These are phyloP conservation scores for Phytopythium boreale DNA, from an alignment of 352 stramenopile species.

Conservation along the genomic window DNA sequence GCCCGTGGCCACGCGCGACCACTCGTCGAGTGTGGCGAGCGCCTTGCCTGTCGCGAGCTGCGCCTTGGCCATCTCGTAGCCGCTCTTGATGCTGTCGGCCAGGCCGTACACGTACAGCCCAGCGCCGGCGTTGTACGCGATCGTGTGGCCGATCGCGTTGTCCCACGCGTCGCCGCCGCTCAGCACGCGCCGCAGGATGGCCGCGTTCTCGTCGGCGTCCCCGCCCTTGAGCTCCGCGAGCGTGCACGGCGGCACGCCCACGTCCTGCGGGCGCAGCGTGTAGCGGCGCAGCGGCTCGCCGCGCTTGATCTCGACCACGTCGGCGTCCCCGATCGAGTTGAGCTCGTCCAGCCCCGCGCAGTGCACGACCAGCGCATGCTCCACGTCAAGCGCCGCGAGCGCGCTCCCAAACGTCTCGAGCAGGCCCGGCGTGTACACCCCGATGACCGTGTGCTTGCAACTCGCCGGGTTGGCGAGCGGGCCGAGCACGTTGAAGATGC, in stretches of 20 bases:
- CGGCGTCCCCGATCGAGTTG: conserved; percentile 90
- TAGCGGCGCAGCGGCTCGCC: conserved; percentile 44
- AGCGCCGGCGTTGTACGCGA: conserved; percentile 97
- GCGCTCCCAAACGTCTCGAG: conserved; percentile 84
- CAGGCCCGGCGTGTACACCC: conserved; percentile 95
- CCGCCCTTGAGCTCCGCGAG: conserved; percentile 95
- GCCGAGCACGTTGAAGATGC: conserved; percentile 98
- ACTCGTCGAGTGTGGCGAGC: conserved; percentile 63
- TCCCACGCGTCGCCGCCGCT: conserved; percentile 83
- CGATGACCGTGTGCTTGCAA: conserved; percentile 96
- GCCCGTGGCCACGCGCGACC: conserved; percentile 48
- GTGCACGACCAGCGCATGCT: conserved; percentile 98
- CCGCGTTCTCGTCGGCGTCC: conserved; percentile 93
- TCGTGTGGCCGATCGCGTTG: conserved; percentile 95
- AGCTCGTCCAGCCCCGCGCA: conserved; percentile 98
- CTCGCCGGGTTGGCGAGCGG: conserved; percentile 96
- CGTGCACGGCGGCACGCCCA: conserved; percentile 91
- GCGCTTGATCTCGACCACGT: conserved; percentile 76
- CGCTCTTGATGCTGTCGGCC: conserved; percentile 83
- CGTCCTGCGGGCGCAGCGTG: conserved; percentile 43
- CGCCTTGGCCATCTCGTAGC: conserved; percentile 79
- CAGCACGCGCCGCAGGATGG: conserved; percentile 88
- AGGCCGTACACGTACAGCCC: conserved; percentile 97
- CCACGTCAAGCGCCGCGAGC: conserved; percentile 90
- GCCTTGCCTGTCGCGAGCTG: conserved; percentile 68